Base-by-base conservation (phyloP, 2,329 filamentous ascomycete species). In the Keithomyces neogunnii region DNA sequence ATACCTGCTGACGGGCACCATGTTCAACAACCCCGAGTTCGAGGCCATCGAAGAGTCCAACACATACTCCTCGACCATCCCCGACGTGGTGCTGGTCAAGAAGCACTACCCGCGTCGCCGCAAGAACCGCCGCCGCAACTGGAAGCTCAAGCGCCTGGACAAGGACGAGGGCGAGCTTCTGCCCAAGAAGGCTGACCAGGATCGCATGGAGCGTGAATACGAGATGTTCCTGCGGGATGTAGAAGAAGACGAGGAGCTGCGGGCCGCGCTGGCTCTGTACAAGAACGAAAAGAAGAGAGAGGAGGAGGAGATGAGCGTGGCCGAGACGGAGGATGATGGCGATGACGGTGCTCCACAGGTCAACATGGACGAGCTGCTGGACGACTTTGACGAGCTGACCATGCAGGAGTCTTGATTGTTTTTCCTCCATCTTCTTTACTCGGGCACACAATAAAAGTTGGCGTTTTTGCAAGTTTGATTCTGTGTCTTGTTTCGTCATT, bases 191-290 rank as follows among this genome's bases (percentile, higher is more conserved):
- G 77, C 89, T 53, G 91, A 97, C 65, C 87, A 92, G 65, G 88
- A 91, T 53, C 83, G 84, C 56, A 83, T 95, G 74, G 91, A 97
- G 65, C 81, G 85, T 58, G 93, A 99, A 70, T 99, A 95, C 71
- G 93, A 99, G 74, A 82, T 91, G 81, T 99, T 99, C 82, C 73
- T 99, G 75, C 85, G 87, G 45, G 93, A 99, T 68, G 89, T 99
- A 9, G 95, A 99, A 71, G 91, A 97, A 66, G 93, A 99, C 66
- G 80, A 87, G 49, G 93, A 99, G 63, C 76, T 96, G 59, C 79
- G 93, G 51, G 80, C 84, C 43, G 90, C 89, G 1, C 74, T 99
- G 65, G 88, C 89, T 45, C 68, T 99, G 61, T 99, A 96, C 74
- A 96, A 92, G 73, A 78, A 76, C 55, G 70, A 76, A 60, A 74